Base-by-base conservation (phyloP, 2,329 filamentous ascomycete genomes). In the Alternaria sp. region DNA sequence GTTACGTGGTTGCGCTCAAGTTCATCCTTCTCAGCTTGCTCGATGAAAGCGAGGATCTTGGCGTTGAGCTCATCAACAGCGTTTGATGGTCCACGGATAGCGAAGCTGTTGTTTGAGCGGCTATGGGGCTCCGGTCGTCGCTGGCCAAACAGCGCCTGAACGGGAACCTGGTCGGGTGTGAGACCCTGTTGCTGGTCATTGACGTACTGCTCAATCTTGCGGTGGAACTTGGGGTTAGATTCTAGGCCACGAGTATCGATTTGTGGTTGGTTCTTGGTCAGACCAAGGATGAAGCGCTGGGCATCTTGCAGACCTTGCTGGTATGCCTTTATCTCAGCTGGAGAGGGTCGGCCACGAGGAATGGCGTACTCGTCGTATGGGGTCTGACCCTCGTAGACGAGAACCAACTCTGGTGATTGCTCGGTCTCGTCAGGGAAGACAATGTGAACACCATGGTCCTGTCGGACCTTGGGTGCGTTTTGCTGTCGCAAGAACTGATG, bases 11-110 rank as follows among this genome's bases (percentile, higher is more conserved):
- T 93, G 59, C 94, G 91, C 80, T 98, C 94, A 74, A 95, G 91
- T 78, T 98, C 94, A 61, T 98, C 93, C 76, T 92, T 86, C 80
- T 93, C 91, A 78, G 96, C 93, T 74, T 96, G 90, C 73, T 90
- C 88, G 23, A 98, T 83, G 72, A 97, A 98, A 6, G 86, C 86
- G 58, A 86, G 79, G 53, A 96, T 87, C 81, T 93, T 95, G 34
- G 84, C 79, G 29, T 86, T 84, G 37, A 98, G 84, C 2, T 87
- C 85, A 51, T 90, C 86, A 3, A 97, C 92, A 23, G 86, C 85
- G 17, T 87, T 86, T 45, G 85, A 81, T 23, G 93, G 93, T 23
- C 94, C 94, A 60, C 91, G 90, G 60, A 97, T 85, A 42, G 86
- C 89, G 59, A 94, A 84, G 58, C 83, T 78, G 55, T 78, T 81